Evolutionary conservation across 2,329 filamentous ascomycete genomes (phyloP).

Genomic region (Trichoderma polysporum): DNA sequence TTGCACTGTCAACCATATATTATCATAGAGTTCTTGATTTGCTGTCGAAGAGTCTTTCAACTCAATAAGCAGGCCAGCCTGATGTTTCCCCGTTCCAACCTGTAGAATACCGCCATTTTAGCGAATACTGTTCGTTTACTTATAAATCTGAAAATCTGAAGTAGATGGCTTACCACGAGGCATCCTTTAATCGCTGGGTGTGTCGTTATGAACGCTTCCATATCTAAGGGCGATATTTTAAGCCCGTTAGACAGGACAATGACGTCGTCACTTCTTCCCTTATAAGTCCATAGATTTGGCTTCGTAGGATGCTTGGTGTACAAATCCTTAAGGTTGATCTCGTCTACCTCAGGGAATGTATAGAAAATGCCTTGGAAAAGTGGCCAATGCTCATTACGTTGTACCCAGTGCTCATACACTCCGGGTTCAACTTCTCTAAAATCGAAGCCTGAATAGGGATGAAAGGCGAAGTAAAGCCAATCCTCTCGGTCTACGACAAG

Average conservation of each 20-base stretch:
- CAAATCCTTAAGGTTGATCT: not conserved
- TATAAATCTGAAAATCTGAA: too few species aligned
- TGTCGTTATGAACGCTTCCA: too few species aligned
- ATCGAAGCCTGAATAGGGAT: not conserved
- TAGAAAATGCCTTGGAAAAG: not conserved
- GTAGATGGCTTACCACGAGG: not conserved
- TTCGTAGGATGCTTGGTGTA: not conserved
- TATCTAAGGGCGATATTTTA: not conserved
- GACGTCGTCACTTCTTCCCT: not conserved
- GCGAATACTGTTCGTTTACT: too few species aligned
- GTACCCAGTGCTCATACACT: not conserved
- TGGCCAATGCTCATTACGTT: not conserved
- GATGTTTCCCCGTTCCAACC: not conserved
- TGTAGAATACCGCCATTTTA: not conserved
- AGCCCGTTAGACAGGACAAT: not conserved
- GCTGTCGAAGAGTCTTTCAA: not conserved
- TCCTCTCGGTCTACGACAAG: conserved; percentile 16
- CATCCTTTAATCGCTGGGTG: not conserved
- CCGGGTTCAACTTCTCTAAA: not conserved
- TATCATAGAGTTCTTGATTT: not conserved
- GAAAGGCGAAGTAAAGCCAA: not conserved
- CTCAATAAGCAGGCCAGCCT: not conserved
- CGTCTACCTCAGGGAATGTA: not conserved
- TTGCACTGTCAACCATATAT: not conserved
- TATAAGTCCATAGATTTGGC: not conserved